Conservation (phyloP, 768 basidiomycete genomes). For the Hydnomerulius pinastri region DNA sequence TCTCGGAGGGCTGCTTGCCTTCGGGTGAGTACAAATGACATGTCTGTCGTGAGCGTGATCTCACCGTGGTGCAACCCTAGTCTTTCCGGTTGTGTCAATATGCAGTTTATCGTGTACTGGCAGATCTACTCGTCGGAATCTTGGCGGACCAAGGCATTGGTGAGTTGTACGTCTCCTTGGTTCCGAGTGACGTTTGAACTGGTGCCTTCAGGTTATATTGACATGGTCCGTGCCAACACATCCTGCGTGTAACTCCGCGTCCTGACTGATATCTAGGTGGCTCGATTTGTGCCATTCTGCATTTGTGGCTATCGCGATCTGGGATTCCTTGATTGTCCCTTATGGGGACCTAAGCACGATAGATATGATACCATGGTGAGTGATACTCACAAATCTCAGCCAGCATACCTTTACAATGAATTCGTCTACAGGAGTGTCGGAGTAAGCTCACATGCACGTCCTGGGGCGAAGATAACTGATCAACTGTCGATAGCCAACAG, state of each 20-base stretch:
- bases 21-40: constrained; percentile 11
- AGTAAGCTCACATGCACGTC: constrained; percentile 10
- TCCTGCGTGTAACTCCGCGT: no score
- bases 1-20: constrained; percentile 24
- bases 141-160: constrained; percentile 19
- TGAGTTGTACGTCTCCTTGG: constrained; percentile 3
- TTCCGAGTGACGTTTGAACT: background rate
- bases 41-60: background rate
- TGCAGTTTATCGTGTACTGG: constrained; percentile 29
- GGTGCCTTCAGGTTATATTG: constrained; percentile 13
- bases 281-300: constrained; percentile 27
- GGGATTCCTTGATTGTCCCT: constrained; percentile 22
- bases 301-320: constrained; percentile 21
- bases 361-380: constrained; percentile 26
- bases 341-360: constrained; percentile 16
- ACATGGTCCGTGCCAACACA: constrained; percentile 21
- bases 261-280: constrained; percentile 11
- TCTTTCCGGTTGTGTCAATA: constrained; percentile 26
- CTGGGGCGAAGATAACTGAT: background rate
- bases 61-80: constrained; percentile 8
- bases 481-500: constrained; percentile 11
- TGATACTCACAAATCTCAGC: background rate
- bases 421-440: constrained; percentile 22
- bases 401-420: background rate
- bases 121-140: constrained; percentile 15